Evolutionary conservation across 108 stramenopile species (phyloP).

Genomic region (Nitzschia sp.): DNA sequence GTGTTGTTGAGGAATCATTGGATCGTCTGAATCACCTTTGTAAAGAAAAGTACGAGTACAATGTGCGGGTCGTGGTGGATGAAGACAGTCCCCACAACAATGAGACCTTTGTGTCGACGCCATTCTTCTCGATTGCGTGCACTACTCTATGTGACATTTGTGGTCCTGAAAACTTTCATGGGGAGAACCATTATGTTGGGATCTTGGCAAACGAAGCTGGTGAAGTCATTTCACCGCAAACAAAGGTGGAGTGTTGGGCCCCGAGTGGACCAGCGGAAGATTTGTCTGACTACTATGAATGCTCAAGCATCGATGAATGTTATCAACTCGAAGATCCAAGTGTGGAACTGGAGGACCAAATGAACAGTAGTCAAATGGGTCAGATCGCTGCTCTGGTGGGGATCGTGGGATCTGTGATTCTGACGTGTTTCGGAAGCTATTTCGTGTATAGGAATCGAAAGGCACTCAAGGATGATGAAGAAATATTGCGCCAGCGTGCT

Average conservation of each 20-base stretch:
- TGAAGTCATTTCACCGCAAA: background rate
- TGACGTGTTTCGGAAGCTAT: background rate
- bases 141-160: background rate
- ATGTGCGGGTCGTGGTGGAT: background rate
- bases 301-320: background rate
- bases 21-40: background rate
- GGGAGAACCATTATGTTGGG: background rate
- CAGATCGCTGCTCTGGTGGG: background rate
- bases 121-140: background rate
- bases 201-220: background rate
- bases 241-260: background rate
- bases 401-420: background rate
- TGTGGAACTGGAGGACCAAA: background rate
- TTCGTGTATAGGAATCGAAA: background rate
- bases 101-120: background rate
- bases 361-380: background rate
- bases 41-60: background rate
- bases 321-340: background rate
- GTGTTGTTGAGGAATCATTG: background rate
- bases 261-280: background rate
- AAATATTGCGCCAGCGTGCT: no score
- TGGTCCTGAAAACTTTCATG: background rate
- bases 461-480: background rate
- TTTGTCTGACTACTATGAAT: background rate
- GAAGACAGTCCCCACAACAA: no score